phyloP scores from a whole-genome alignment of 805 yeast genomes.

The Clavispora santaluciae region DNA sequence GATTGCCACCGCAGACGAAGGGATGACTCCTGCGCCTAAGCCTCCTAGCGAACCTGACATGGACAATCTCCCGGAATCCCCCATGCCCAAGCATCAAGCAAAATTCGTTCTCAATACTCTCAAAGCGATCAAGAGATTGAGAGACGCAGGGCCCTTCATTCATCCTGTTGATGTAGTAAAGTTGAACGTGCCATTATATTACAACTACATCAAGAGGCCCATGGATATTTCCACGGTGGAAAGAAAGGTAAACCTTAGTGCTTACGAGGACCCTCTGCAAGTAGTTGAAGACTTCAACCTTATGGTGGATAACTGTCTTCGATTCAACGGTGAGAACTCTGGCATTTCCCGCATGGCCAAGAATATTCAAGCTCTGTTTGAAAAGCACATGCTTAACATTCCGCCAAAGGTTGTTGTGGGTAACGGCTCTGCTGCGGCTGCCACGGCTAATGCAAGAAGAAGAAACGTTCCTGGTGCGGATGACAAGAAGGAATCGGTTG shows the following conservation, averaged over 20 bases:
- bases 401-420: slow-evolving; percentile 53
- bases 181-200: slow-evolving; percentile 86
- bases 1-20: background rate
- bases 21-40: slow-evolving; percentile 58
- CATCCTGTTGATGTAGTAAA: slow-evolving; percentile 87
- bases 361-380: slow-evolving; percentile 86
- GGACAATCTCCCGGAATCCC: slow-evolving; percentile 58
- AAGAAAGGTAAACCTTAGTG: slow-evolving; percentile 62
- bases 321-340: slow-evolving; percentile 81
- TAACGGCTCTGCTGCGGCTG: slow-evolving; percentile 13
- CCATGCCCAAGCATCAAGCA: slow-evolving; percentile 79
- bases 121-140: slow-evolving; percentile 81
- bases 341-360: slow-evolving; percentile 88
- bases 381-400: slow-evolving; percentile 86
- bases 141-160: slow-evolving; percentile 88
- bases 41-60: slow-evolving; percentile 73
- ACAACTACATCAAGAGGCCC: slow-evolving; percentile 76
- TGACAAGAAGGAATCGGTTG: slow-evolving; percentile 63
- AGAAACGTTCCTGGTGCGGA: slow-evolving; percentile 18
- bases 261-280: slow-evolving; percentile 66
- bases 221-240: slow-evolving; percentile 95
- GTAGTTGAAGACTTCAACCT: slow-evolving; percentile 74
- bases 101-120: slow-evolving; percentile 74
- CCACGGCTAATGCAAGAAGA: slow-evolving; percentile 14
- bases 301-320: slow-evolving; percentile 77